These are phyloP conservation scores for Pseudognaphalium luteoalbum DNA, from an alignment of 129 eudicot species.

Conservation along the genomic window DNA sequence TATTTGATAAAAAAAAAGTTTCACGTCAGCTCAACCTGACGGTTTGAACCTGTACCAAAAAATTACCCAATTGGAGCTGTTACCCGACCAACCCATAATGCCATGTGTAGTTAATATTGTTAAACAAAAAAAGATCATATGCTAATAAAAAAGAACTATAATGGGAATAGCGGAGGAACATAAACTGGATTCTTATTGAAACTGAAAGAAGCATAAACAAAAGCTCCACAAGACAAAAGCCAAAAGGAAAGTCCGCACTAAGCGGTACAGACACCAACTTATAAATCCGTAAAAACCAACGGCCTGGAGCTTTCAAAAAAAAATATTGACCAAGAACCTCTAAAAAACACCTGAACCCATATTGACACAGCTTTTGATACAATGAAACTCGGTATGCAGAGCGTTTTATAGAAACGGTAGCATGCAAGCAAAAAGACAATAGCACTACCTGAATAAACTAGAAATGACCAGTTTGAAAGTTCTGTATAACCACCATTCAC, in stretches of 20 bases:
- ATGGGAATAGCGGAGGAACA: background rate
- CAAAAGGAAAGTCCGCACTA: conserved; percentile 34
- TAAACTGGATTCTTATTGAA: background rate
- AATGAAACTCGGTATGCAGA: conserved; percentile 50
- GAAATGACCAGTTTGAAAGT: conserved; percentile 7
- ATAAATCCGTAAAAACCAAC: conserved; percentile 43
- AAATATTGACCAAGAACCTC: conserved; percentile 21
- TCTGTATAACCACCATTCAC: conserved; percentile 14
- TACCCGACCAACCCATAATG: background rate
- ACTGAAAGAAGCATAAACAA: background rate
- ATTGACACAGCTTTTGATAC: conserved; percentile 32
- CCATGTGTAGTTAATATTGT: no score
- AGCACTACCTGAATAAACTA: conserved; percentile 16
- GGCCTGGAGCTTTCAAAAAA: conserved; percentile 47
- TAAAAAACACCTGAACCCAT: conserved; percentile 37
- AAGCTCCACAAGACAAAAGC: background rate
- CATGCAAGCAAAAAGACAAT: conserved; percentile 49
- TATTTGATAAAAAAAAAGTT: background rate
- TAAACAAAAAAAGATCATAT: background rate
- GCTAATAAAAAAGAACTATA: background rate
- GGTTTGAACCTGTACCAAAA: background rate
- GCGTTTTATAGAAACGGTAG: conserved; percentile 39
- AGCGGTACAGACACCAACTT: conserved; percentile 44
- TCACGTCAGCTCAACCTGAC: background rate
- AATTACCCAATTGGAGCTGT: background rate